Evolutionary conservation across 2,329 filamentous ascomycete species (phyloP).

Genomic region (Alternaria arbusti): DNA sequence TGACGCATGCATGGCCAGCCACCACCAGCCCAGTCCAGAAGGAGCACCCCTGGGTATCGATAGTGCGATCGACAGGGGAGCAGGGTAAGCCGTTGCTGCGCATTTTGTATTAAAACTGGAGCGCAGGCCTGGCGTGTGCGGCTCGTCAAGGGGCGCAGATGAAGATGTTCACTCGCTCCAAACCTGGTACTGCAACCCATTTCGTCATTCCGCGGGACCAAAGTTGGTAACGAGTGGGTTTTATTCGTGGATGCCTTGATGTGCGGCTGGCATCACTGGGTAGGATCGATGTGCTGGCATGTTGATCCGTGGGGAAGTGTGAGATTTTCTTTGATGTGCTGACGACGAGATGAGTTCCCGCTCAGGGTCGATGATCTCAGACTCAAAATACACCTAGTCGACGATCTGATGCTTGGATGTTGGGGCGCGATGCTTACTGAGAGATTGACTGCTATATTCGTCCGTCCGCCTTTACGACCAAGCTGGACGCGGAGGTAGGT

Average conservation of each 20-base stretch:
- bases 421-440: background rate
- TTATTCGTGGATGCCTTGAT: background rate
- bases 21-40: background rate
- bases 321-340: background rate
- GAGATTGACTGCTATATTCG: background rate
- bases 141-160: slow-evolving; percentile 3
- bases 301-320: background rate
- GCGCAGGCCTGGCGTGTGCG: slow-evolving; percentile 4
- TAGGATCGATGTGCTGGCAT: background rate
- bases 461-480: background rate
- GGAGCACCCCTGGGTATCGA: slow-evolving; percentile 8
- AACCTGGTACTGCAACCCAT: background rate
- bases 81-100: slow-evolving; percentile 4
- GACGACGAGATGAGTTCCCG: background rate
- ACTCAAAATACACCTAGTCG: background rate
- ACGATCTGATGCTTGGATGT: background rate
- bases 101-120: background rate
- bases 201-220: background rate
- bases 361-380: background rate
- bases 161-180: slow-evolving; percentile 12
- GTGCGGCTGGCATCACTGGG: background rate
- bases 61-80: slow-evolving; percentile 32
- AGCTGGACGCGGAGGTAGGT: background rate
- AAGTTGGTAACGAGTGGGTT: background rate
- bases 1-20: slow-evolving; percentile 2